Evolutionary conservation across 768 basidiomycete species (phyloP), one percentile per base, ranked within the genome.

Genomic region (Suillus sp.): DNA sequence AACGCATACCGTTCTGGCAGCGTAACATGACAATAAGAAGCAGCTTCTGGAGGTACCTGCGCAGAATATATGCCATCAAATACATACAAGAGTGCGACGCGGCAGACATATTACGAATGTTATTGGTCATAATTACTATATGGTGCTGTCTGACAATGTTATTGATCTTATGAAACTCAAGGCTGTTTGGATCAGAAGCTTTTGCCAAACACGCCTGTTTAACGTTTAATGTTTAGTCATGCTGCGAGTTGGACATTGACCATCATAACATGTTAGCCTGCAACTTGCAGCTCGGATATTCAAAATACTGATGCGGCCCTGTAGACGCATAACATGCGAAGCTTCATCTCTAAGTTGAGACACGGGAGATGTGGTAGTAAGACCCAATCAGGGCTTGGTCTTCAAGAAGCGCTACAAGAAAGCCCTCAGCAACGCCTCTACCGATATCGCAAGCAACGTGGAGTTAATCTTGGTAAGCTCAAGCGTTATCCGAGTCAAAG

Each of bases 401-500:
- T 40, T 57, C 55, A 57, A 40, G 55, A 57, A 25, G 25, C 25
- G 27, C 25, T 25, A 11, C 18, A 38, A 27, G 55, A 57, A 40
- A 57, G 25, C 25, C 14, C 25, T 25, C 37, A 38, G 11, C 67
- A 70, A 27, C 42, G 18, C 27, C 37, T 84, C 53, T 81, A 85
- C 68, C 80, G 84, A 42, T 89, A 86, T 75, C 82, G 92, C 66
- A 89, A 86, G 69, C 91, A 91, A 68, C 81, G 86, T 60, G 92
- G 92, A n/a, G 87, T 93, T 6, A 94, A 94, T 72, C 83, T 94
- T 11, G 92, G 92, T 88, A 71, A 72, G 81, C 65, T 35, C 37
- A 64, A 62, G 35, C 18, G 45, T 34, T 63, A 56, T 37, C 48
- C 25, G 25, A 48, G 14, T 48, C 65, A 62, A 42, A 9, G 48